A percentile compares a stretch with the other conserved stretches of the same genome.
phyloP scores from a whole-genome alignment of 2,329 filamentous ascomycete species.

The Cytospora paraplurivora region DNA sequence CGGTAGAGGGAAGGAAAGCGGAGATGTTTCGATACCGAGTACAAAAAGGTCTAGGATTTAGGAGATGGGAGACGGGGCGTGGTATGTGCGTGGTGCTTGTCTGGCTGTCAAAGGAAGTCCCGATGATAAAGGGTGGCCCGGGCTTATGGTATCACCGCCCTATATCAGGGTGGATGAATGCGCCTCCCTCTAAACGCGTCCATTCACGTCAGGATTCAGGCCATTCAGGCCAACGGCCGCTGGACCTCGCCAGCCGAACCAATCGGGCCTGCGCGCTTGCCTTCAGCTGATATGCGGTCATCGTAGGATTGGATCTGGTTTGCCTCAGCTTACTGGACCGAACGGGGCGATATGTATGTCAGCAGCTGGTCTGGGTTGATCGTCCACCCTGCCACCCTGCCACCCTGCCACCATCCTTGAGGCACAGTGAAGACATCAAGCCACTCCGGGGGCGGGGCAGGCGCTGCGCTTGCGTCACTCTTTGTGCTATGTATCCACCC shows the following conservation, averaged over 20 bases:
- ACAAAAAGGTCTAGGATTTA: not conserved
- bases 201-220: not conserved
- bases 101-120: not conserved
- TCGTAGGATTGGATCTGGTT: not conserved
- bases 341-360: not conserved
- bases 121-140: not conserved
- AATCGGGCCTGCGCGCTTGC: not conserved
- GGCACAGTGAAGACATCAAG: slow-evolving; percentile 1
- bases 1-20: not conserved
- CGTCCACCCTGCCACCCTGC: not conserved
- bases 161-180: not conserved
- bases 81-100: not conserved
- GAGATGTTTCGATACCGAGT: not conserved
- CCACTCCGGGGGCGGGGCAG: not conserved
- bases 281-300: not conserved
- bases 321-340: not conserved
- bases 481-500: not conserved
- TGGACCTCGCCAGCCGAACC: not conserved
- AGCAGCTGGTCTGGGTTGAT: not conserved
- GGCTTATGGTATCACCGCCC: not conserved
- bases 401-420: not conserved
- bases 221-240: not conserved
- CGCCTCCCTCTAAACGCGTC: not conserved
- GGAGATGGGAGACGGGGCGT: not conserved
- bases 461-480: not conserved